Evolutionary conservation across 352 stramenopile genomes (phyloP).

Genomic region (Phytophthora hybrid): DNA sequence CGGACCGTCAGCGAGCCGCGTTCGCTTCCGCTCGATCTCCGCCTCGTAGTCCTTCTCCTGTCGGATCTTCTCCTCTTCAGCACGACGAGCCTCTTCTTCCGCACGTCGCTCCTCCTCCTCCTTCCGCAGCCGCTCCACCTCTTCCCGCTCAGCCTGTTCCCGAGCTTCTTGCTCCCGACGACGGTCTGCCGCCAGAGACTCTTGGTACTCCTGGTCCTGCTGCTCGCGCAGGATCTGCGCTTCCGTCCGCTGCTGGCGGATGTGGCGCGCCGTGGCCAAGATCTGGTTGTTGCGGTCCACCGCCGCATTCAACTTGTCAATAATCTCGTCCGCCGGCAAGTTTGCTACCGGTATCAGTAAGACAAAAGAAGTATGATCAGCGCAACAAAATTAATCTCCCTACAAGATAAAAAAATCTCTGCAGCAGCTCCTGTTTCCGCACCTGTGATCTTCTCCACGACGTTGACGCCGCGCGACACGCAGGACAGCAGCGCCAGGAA

Average conservation of each 20-base stretch:
- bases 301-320: conserved; percentile 62
- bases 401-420: neutral
- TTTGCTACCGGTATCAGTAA: conserved; percentile 48
- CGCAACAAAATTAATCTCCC: neutral
- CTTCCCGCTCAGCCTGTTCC: conserved; percentile 54
- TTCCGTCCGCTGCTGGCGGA: conserved; percentile 83
- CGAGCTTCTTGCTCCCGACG: conserved; percentile 66
- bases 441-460: conserved; percentile 90
- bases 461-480: conserved; percentile 78
- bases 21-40: conserved; percentile 71
- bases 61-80: conserved; percentile 36
- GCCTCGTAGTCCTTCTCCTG: conserved; percentile 46
- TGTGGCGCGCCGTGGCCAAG: conserved; percentile 68
- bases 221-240: conserved; percentile 90
- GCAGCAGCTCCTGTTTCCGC: neutral
- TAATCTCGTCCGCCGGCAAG: conserved; percentile 64
- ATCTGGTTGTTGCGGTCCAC: conserved; percentile 83
- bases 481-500: conserved; percentile 85
- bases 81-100: conserved; percentile 37
- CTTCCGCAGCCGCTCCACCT: conserved; percentile 47
- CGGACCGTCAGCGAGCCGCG: conserved; percentile 51
- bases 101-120: conserved; percentile 50
- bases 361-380: neutral
- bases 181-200: conserved; percentile 92
- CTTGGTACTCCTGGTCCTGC: conserved; percentile 94